These are phyloP conservation scores for Plasmodium falciparum DNA, from an alignment of 169 alveolate species.

Conservation along the genomic window DNA sequence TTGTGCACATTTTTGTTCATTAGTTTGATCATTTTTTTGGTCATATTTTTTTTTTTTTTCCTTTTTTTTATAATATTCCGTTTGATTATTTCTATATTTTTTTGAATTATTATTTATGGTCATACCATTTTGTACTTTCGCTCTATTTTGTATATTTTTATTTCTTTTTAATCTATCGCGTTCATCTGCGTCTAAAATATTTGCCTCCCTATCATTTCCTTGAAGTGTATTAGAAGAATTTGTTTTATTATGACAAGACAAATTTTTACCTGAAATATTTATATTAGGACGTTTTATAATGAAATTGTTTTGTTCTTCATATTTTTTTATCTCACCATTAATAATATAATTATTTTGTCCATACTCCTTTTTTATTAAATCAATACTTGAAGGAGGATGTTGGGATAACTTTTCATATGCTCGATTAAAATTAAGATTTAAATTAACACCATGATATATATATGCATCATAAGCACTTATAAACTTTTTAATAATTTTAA, in stretches of 20 bases:
- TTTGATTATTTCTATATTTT: too few species aligned
- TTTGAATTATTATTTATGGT: too few species aligned
- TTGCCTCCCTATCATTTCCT: background rate
- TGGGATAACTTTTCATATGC: conserved; percentile 15
- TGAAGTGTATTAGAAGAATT: background rate
- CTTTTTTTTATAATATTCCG: too few species aligned
- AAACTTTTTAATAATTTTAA: conserved; percentile 52
- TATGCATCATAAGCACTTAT: conserved; percentile 67
- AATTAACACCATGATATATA: conserved; percentile 42
- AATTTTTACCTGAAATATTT: background rate
- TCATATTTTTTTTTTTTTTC: too few species aligned
- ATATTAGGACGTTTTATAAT: background rate
- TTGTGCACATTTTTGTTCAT: too few species aligned
- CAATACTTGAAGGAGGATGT: background rate
- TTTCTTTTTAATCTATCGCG: background rate
- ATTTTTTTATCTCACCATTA: background rate
- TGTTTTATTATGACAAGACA: background rate
- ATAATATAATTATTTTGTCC: too few species aligned
- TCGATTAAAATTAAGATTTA: conserved; percentile 19
- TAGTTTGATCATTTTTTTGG: too few species aligned
- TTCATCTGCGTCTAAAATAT: background rate
- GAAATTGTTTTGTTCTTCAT: background rate
- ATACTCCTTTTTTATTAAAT: too few species aligned
- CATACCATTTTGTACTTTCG: too few species aligned
- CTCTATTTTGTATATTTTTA: too few species aligned